Evolutionary conservation across 2,329 filamentous ascomycete species (phyloP), one percentile per base, ranked within the genome.

Genomic region (Colletotrichum chrysophilum): DNA sequence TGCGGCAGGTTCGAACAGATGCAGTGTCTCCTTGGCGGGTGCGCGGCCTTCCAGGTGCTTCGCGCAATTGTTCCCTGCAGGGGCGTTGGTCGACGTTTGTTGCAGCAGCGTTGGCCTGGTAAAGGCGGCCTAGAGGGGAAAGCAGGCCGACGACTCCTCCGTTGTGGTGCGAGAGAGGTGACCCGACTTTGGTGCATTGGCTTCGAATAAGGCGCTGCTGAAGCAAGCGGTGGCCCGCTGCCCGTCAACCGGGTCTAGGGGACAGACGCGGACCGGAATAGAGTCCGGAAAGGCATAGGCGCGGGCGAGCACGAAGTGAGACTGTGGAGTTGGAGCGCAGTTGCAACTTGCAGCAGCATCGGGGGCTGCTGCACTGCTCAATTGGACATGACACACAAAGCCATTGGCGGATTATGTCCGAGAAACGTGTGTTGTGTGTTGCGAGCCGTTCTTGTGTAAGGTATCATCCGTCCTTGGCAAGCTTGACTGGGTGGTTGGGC

Each of bases 181-280:
- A 72, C 68, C 64, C 52, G n/a, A 24, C 43, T 4, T 21, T 21
- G n/a, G 43, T 52, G 43, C n/a, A 52, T 52, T 52, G n/a, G 43
- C 4, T 52, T 52, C 9, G n/a, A 52, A 52, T 52, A 52, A 21
- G 43, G 43, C 62, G 64, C 24, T 62, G 28, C 58, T 21, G 58
- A n/a, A 28, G 18, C 30, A 55, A 18, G 43, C 43, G 3, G 55
- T 43, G 61, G 32, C 36, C 28, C 9, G 72, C 58, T 67, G 28
- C 43, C 70, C 64, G 38, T 69, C 58, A 68, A 69, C 74, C 74
- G 64, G 74, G 74, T 74, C 58, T 30, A 52, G 65, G 64, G 65
- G 24, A 67, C 69, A 24, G 7, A 9, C 21, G 56, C 43, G 64
- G 7, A 7, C n/a, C 62, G 58, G 64, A 58, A 48, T 21, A 68